These are phyloP conservation scores for Tetradesmus lagerheimii DNA, from an alignment of 139 green algal genomes.

Conservation along the genomic window DNA sequence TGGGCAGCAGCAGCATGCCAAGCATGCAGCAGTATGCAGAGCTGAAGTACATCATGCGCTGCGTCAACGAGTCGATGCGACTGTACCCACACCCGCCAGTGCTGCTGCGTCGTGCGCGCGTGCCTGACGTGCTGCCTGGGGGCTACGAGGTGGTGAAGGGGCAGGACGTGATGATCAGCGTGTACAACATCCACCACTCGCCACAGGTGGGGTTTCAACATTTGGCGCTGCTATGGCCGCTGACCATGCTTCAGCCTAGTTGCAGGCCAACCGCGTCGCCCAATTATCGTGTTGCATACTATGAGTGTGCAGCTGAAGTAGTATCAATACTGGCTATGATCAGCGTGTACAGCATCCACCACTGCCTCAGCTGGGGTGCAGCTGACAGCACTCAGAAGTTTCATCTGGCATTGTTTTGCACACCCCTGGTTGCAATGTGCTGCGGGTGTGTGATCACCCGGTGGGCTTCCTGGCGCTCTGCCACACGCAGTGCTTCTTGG, in stretches of 20 bases:
- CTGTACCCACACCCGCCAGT: conserved; percentile 99
- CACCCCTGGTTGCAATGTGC: too few species aligned
- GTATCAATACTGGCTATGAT: conserved; percentile 84
- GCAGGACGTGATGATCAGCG: conserved; percentile 98
- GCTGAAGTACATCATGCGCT: conserved; percentile 93
- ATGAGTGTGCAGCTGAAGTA: too few species aligned
- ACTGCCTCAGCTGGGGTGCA: conserved; percentile 50
- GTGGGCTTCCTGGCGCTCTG: too few species aligned
- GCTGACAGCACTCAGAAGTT: too few species aligned
- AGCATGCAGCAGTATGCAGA: conserved; percentile 77
- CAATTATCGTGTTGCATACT: too few species aligned
- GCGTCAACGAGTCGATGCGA: conserved; percentile 97
- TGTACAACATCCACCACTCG: conserved; percentile 99
- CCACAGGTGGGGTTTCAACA: conserved; percentile 25
- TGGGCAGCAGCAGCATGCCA: conserved; percentile 66
- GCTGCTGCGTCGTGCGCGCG: conserved; percentile 85
- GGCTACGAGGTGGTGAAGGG: conserved; percentile 70
- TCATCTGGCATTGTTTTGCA: too few species aligned
- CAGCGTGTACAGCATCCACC: conserved; percentile 97
- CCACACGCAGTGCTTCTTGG: conserved; percentile 4
- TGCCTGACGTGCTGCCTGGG: conserved; percentile 88
- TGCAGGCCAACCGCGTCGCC: too few species aligned
- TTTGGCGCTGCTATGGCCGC: too few species aligned
- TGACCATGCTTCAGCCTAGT: too few species aligned
- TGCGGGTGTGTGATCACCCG: too few species aligned